Base-by-base conservation (phyloP, 2,329 filamentous ascomycete genomes). In the Leptographium wingfieldii region DNA sequence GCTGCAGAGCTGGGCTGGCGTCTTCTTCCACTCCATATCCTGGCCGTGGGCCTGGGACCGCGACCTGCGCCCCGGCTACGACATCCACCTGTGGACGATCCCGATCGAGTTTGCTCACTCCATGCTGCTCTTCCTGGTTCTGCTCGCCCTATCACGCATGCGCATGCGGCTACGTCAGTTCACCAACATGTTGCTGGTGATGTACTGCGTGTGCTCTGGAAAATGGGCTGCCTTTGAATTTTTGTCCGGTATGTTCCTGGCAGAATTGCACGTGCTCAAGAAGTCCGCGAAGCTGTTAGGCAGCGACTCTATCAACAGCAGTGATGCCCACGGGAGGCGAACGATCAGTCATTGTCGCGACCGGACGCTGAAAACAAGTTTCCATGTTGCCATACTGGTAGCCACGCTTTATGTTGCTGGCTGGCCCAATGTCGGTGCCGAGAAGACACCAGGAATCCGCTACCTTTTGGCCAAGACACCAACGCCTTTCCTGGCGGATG, bases 61-160 rank as follows among this genome's bases (percentile, higher is more conserved):
- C 3, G 67, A 72, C 58, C 59, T 73, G 56, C 66, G 67, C 27
- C 71, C 70, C 7, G 66, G 64, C 6, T 78, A 76, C 61, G 73
- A 77, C 61, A 66, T 73, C 10, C 75, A 77, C 58, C 68, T 78
- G 19, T 79, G 76, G 77, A 78, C 76, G 1, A 76, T 79, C 22
- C 74, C 77, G 1, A 71, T 77, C 59, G 76, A 79, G 60, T 74
- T 77, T 58, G 73, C 69, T 31, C 72, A 76, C 65, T 78, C 76
- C 10, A 71, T 77, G 70, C 64, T 76, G 27, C 64, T 77, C 7
- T 77, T 77, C 60, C 63, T 72, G 48, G 62, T 73, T n/a, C 64
- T 73, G 25, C 61, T 77, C n/a, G 67, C 71, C 38, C 63, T 76
- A 2, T 70, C 72, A 19, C 67, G 71, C 25, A 62, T 74, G 38